Evolutionary conservation across 2,329 filamentous ascomycete species (phyloP), one percentile per base, ranked within the genome.

Genomic region (Bipolaris gigantea): DNA sequence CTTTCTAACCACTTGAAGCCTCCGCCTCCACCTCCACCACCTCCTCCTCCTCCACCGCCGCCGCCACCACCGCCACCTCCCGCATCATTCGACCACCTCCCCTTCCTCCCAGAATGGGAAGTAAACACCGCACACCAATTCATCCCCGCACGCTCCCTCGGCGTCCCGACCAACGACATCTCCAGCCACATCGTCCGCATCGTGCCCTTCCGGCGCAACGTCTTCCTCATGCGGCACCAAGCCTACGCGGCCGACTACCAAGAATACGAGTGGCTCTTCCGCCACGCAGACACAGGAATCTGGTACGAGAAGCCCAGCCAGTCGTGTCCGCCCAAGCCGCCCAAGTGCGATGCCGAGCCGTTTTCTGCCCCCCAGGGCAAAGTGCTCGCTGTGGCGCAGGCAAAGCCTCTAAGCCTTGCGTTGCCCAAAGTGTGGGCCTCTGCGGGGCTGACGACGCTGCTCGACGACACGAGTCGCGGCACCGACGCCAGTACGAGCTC

Each of bases 281-380:
- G 66, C 38, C 46, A 63, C 39, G 69, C 62, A 1, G 52, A 34
- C 4, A 61, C 68, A 1, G 69, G 69, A 5, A 32, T 57, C 0
- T 74, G 72, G 71, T 72, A 73, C 23, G 55, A 64, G 40, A 71
- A 68, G 46, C 70, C 70, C 0, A 53, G 35, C 6, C 59, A 50
- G 21, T 21, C 55, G 19, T 21, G 54, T 2, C 41, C 56, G 13
- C 45, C 70, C 1, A 48, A 53, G 40, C 55, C 55, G 2, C 60
- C 65, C 45, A 25, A 55, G 36, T 1, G 21, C 43, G 1, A 42
- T 52, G 4, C 39, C 60, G 36, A 35, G 15, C n/a, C 27, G 10
- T 30, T 15, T 9, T 19, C 6, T 47, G 50, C 11, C 48, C 56
- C 7, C 35, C 48, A 7, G 50, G 62, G 5, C 38, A 61, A 61